Base-by-base conservation (phyloP, 495 filamentous ascomycete species). In the Aspergillus affinis region DNA sequence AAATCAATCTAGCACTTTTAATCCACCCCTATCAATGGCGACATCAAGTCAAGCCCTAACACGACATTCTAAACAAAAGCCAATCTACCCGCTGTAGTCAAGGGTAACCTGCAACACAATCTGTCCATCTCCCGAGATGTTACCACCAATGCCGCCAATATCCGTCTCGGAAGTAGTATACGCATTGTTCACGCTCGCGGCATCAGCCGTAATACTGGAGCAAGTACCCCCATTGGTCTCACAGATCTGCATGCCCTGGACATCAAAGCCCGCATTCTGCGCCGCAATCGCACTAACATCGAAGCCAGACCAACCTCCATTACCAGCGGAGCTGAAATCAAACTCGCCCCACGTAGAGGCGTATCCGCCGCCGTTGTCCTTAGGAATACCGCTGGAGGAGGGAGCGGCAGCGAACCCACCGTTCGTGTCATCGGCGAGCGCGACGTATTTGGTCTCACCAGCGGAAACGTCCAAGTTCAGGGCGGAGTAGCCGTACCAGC, bases 391-490 rank as follows among this genome's bases (percentile, higher is more conserved):
- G 4, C 3, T 54, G 15, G 54, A 59, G 46, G 76, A 75, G 6
- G 66, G 50, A 0, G 66, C 66, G 6, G 74, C 73, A 32, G 67
- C 71, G 45, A 65, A 72, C 57, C 64, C 71, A 68, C 71, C 74
- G 60, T 79, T 74, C 18, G 76, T 72, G 54, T 82, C 75, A 19
- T 69, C 64, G 49, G 75, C 71, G 63, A 84, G 71, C 44, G 78
- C 79, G 55, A 82, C 69, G 65, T 75, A 76, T 45, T 63, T 68
- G 48, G 72, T 74, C 23, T 68, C 69, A 13, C 78, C 78, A 27
- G 79, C 52, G 46, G 69, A 49, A 48, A 84, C 70, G 27, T 68
- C 67, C 61, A 83, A 72, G 48, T 61, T 75, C 29, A 78, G 58
- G 48, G 69, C 70, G 51, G 75, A 70, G 45, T 72, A 64, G 55